Conservation (phyloP, 2,329 filamentous ascomycete genomes). For the Fusarium circinatum region DNA sequence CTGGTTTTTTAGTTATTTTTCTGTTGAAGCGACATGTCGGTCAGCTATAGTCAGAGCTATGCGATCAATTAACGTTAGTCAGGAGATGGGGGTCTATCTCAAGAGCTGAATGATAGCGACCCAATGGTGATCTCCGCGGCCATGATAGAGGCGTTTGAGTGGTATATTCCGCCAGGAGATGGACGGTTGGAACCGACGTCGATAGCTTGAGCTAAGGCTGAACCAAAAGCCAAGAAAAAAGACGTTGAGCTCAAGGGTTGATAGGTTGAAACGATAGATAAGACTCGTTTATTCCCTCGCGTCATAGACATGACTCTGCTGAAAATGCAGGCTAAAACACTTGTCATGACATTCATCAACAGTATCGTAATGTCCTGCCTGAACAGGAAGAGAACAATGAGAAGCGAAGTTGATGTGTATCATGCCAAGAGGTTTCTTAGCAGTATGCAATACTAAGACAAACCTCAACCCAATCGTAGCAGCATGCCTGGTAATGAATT, state of each 20-base stretch:
- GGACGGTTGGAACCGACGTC: slow-evolving; percentile 15
- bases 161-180: background rate
- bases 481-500: slow-evolving; percentile 26
- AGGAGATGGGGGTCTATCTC: slow-evolving; percentile 25
- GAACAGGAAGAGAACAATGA: slow-evolving; percentile 4
- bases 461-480: slow-evolving; percentile 33
- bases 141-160: slow-evolving; percentile 2
- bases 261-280: slow-evolving; percentile 19
- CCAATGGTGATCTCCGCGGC: slow-evolving; percentile 19
- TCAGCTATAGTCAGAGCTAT: slow-evolving; percentile 17
- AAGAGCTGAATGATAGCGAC: slow-evolving; percentile 7
- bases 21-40: slow-evolving; percentile 35
- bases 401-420: slow-evolving; percentile 9
- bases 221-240: slow-evolving; percentile 7
- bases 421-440: slow-evolving; percentile 29
- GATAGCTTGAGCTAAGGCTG: slow-evolving; percentile 3
- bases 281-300: slow-evolving; percentile 23
- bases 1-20: slow-evolving; percentile 24
- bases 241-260: background rate
- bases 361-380: slow-evolving; percentile 2
- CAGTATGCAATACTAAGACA: slow-evolving; percentile 29
- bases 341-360: slow-evolving; percentile 12
- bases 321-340: background rate
- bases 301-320: slow-evolving; percentile 27
- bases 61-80: slow-evolving; percentile 21